These are phyloP conservation scores for Auxenochlorella pyrenoidosa DNA, from an alignment of 139 green algal genomes.

Conservation along the genomic window DNA sequence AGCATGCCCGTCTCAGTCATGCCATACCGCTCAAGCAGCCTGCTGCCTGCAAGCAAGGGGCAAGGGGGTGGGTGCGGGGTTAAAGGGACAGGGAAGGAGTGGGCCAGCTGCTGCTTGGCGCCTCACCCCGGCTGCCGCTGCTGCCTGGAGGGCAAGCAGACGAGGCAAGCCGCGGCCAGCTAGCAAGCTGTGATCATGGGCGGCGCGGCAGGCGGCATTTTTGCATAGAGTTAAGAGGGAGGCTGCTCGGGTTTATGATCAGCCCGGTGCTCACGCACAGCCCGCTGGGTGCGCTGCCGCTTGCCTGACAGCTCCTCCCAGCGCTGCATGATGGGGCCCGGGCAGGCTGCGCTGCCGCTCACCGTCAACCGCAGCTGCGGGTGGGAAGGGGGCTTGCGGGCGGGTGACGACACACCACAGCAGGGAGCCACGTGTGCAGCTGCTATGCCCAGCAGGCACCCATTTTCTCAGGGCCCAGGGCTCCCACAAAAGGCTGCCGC, in stretches of 20 bases:
- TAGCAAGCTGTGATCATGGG: background rate
- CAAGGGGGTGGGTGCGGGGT: too few relatives aligned
- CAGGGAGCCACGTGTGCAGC: too few relatives aligned
- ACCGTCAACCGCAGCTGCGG: conserved; percentile 79
- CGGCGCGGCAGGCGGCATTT: too few relatives aligned
- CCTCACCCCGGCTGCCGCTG: too few relatives aligned
- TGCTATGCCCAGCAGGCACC: too few relatives aligned
- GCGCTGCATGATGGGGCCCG: conserved; percentile 75
- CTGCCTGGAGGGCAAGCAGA: background rate
- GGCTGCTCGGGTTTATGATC: too few relatives aligned
- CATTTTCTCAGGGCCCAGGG: too few relatives aligned
- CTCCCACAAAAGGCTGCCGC: too few relatives aligned
- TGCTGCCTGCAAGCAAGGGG: conserved; percentile 48
- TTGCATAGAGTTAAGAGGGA: too few relatives aligned
- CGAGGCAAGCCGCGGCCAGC: background rate
- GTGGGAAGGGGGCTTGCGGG: background rate
- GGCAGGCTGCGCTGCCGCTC: conserved; percentile 91
- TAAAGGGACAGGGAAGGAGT: too few relatives aligned
- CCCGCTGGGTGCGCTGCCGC: too few relatives aligned
- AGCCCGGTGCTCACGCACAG: background rate
- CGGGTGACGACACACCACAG: background rate
- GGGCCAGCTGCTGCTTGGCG: too few relatives aligned
- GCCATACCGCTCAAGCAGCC: conserved; percentile 95
- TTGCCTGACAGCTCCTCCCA: conserved; percentile 69
- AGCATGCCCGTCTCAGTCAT: conserved; percentile 99